Conservation (phyloP, 257 asterid species). For the Cynanchum wilfordii region DNA sequence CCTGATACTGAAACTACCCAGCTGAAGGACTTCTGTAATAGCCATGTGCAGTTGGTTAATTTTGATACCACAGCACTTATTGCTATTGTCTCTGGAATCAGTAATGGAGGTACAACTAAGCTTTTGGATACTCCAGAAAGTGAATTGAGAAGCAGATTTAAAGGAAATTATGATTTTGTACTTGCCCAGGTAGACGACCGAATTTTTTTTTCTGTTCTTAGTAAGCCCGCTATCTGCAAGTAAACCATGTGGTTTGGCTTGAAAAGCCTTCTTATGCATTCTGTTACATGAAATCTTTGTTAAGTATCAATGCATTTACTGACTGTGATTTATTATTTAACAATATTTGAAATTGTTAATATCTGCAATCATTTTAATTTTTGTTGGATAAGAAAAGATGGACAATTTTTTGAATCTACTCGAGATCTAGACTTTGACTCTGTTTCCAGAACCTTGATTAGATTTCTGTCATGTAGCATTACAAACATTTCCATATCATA, state of each 20-base stretch:
- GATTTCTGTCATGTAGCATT: not conserved
- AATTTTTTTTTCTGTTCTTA: not conserved
- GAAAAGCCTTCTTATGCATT: not conserved
- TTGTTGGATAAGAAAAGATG: not conserved
- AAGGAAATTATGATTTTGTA: slow-evolving; percentile 78
- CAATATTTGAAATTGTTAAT: not conserved
- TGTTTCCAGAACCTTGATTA: not conserved
- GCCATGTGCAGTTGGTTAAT: slow-evolving; percentile 51
- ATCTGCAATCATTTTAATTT: not conserved
- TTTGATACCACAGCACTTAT: slow-evolving; percentile 87
- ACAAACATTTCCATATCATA: not conserved
- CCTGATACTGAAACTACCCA: slow-evolving; percentile 15
- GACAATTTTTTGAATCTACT: not conserved
- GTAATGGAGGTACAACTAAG: slow-evolving; percentile 54
- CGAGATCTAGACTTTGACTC: not conserved
- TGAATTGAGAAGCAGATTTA: slow-evolving; percentile 66
- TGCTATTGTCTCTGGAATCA: slow-evolving; percentile 84
- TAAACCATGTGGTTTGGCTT: not conserved
- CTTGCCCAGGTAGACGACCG: slow-evolving; percentile 56
- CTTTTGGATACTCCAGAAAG: slow-evolving; percentile 62
- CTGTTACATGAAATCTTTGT: not conserved
- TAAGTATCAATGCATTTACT: not conserved
- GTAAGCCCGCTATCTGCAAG: slow-evolving; percentile 7
- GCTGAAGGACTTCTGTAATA: slow-evolving; percentile 5
- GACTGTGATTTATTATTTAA: not conserved